Conservation (phyloP, 1,284 basidiomycete genomes). For the Austroboletus niveus region DNA sequence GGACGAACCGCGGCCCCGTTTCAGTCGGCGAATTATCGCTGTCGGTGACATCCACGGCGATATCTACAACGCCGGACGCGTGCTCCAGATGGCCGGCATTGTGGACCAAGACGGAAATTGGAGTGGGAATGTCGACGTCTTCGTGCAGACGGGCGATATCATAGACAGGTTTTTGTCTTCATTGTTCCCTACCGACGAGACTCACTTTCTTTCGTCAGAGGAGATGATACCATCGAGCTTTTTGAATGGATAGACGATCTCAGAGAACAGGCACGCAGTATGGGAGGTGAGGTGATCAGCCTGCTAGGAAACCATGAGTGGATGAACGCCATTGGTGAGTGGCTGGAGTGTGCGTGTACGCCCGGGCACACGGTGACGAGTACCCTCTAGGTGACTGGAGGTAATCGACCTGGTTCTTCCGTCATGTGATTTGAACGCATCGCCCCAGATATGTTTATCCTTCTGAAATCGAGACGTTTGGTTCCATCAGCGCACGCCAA, state of each 20-base stretch:
- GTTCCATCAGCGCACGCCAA: constrained; percentile 67
- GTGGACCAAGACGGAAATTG: constrained; percentile 70
- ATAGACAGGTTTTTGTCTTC: constrained; percentile 66
- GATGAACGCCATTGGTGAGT: constrained; percentile 84
- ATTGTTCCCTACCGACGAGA: not conserved
- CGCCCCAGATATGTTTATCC: constrained; percentile 75
- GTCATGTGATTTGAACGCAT: constrained; percentile 4
- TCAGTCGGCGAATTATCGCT: constrained; percentile 49
- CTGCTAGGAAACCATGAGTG: constrained; percentile 89
- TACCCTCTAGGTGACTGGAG: constrained; percentile 73
- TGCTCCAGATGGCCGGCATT: constrained; percentile 76
- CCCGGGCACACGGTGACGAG: constrained; percentile 6
- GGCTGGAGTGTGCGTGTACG: not conserved
- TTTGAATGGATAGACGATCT: constrained; percentile 82
- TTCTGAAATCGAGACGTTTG: constrained; percentile 79
- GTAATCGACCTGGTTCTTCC: constrained; percentile 36
- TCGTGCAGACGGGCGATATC: constrained; percentile 94
- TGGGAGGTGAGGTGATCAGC: constrained; percentile 72
- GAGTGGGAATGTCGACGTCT: constrained; percentile 75
- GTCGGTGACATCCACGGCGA: constrained; percentile 73
- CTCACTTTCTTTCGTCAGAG: constrained; percentile 44
- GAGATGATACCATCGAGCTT: constrained; percentile 82
- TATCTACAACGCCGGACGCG: constrained; percentile 55
- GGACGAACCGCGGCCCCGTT: constrained; percentile 30
- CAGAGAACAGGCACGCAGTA: constrained; percentile 66